Conservation (phyloP, 345 rosid genomes). For the Hibiscus syriacus region DNA sequence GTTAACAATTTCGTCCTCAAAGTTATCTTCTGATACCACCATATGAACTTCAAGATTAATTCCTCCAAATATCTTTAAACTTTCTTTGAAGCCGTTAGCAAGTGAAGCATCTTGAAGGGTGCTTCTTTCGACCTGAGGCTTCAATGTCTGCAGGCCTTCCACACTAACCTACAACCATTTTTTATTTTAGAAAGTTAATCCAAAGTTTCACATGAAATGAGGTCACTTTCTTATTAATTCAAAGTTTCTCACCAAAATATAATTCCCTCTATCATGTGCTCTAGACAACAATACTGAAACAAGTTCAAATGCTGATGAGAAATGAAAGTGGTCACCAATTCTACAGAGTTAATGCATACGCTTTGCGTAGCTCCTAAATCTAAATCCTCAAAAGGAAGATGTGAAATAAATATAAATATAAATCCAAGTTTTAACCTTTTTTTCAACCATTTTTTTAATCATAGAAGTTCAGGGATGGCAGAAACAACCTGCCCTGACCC, state of each 20-base stretch:
- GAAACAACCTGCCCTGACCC: no score
- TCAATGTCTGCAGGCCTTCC: conserved; percentile 76
- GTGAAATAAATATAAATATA: neutral
- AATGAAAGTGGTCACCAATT: neutral
- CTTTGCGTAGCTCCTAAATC: neutral
- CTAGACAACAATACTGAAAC: neutral
- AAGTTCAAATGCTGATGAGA: neutral
- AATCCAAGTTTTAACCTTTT: neutral
- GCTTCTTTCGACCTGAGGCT: conserved; percentile 51
- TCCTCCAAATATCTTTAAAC: conserved; percentile 47
- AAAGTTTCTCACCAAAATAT: neutral
- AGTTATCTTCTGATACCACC: conserved; percentile 46
- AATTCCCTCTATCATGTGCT: neutral
- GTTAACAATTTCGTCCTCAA: conserved; percentile 42
- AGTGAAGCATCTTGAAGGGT: conserved; percentile 16
- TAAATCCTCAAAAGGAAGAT: neutral
- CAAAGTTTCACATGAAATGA: neutral
- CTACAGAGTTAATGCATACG: neutral
- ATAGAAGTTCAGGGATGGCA: neutral
- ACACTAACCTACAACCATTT: conserved; percentile 54
- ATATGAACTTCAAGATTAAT: conserved; percentile 64
- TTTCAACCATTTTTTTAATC: neutral
- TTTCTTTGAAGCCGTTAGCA: conserved; percentile 55
- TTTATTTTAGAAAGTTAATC: neutral
- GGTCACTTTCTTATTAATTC: neutral